A percentile compares a stretch with the other conserved stretches of the same genome.
Conservation (phyloP, 441 rosid genomes). For the Jatropha multifida region DNA sequence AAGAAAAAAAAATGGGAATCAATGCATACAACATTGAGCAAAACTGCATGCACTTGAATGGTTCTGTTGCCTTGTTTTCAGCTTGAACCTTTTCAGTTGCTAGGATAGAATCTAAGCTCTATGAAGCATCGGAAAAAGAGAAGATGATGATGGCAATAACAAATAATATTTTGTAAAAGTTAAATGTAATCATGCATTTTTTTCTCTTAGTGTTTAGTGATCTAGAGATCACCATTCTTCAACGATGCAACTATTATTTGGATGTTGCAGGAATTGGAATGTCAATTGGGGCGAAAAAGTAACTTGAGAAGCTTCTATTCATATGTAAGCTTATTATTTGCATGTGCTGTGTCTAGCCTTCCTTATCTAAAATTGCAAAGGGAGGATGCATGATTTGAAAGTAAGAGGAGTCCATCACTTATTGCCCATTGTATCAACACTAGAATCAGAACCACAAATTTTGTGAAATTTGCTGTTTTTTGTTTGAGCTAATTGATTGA, state of each 20-base stretch:
- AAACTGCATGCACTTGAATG: background rate
- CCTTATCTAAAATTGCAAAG: conserved; percentile 17
- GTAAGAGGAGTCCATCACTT: background rate
- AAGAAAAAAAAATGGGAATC: background rate
- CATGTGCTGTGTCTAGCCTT: conserved; percentile 29
- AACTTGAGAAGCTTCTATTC: conserved; percentile 51
- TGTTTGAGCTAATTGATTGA: background rate
- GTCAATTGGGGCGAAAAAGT: conserved; percentile 54
- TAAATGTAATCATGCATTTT: conserved; percentile 12
- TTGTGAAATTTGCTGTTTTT: background rate
- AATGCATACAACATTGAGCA: background rate
- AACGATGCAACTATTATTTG: conserved; percentile 66
- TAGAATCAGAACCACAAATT: background rate
- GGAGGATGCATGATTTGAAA: conserved; percentile 10
- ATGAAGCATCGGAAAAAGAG: background rate
- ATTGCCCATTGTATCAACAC: background rate
- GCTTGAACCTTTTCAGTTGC: background rate
- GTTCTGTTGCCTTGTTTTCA: background rate
- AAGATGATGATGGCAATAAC: no score
- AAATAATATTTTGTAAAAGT: background rate
- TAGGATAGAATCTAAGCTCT: background rate
- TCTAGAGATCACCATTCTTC: conserved; percentile 38
- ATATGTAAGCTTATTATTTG: conserved; percentile 46
- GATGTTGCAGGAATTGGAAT: conserved; percentile 65
- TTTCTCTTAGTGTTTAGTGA: conserved; percentile 33